Base-by-base conservation (phyloP, 1,284 basidiomycete species). In the Ustilago bromivora region DNA sequence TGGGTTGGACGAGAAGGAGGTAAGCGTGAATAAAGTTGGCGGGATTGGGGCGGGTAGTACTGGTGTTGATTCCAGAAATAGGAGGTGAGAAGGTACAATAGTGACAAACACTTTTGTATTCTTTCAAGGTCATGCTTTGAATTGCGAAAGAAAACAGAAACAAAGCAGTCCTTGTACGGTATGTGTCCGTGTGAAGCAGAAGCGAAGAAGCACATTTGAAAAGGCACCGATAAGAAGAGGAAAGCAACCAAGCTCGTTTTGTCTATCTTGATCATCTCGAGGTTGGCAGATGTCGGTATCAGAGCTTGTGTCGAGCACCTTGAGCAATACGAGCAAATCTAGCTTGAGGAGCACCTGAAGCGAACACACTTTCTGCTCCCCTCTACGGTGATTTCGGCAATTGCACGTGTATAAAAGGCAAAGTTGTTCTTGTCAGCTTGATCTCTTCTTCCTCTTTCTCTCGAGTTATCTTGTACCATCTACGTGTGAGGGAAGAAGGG, bases 1-100 rank as follows among this genome's bases (percentile, higher is more conserved):
- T 0, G 95, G 94, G 2, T 87, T 96, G 61, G 94, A 96, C 69
- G 92, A 93, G 62, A 92, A 93, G 9, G 94, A 95, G 72, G 92
- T 70, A 7, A 61, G 64, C 2, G 76, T 78, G 19, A 74, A 71
- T 49, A 72, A 75, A 61, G 64, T 67, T n/a, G 71, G 76, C 19
- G 76, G 72, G 23, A 76, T 72, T 47, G 71, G 71, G 6, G 66
- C 72, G 0, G 76, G 76, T 28, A 75, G 71, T 41, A 71, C 70
- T 4, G 76, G 76, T 53, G 69, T 76, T 3, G 76, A 78, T 61
- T 78, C 76, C 35, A 66, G 76, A 32, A 78, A 78, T 32, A 49
- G 76, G n/a, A 46, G 76, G 36, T 78, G 62, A 71, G n/a, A 19
- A 46, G 47, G n/a, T 35, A 55, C 53, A 38, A 32, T 10, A 41